phyloP scores from a whole-genome alignment of 257 asterid genomes.

The Jaltomata sinuosa region DNA sequence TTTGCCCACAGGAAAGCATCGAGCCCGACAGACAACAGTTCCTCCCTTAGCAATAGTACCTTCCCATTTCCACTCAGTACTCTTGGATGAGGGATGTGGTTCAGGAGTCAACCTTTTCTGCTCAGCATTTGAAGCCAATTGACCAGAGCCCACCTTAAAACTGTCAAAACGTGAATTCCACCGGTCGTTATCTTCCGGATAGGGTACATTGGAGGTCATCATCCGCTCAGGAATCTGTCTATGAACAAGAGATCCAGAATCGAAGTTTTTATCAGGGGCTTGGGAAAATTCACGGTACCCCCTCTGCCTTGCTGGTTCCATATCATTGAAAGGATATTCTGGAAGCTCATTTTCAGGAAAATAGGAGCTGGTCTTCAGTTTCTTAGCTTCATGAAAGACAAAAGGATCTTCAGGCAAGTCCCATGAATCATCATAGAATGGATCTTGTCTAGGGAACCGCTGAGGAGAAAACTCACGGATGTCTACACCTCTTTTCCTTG shows the following conservation, averaged over 20 bases:
- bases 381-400: slow-evolving; percentile 54
- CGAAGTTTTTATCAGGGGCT: slow-evolving; percentile 35
- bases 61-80: slow-evolving; percentile 94
- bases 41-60: slow-evolving; percentile 92
- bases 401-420: slow-evolving; percentile 87
- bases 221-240: slow-evolving; percentile 33
- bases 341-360: slow-evolving; percentile 62
- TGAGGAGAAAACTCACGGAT: slow-evolving; percentile 50
- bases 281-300: slow-evolving; percentile 28
- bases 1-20: slow-evolving; percentile 97
- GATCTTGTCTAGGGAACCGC: slow-evolving; percentile 34
- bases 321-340: slow-evolving; percentile 66
- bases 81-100: slow-evolving; percentile 31
- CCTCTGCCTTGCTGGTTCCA: slow-evolving; percentile 41
- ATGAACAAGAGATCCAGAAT: slow-evolving; percentile 44
- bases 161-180: slow-evolving; percentile 44
- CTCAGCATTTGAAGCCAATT: slow-evolving; percentile 28
- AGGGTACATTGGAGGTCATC: slow-evolving; percentile 25
- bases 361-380: slow-evolving; percentile 33
- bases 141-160: slow-evolving; percentile 31
- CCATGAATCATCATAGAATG: slow-evolving; percentile 62
- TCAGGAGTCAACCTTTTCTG: slow-evolving; percentile 44
- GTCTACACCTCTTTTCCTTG: slow-evolving; percentile 30
- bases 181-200: slow-evolving; percentile 37
- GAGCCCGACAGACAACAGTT: slow-evolving; percentile 75